phyloP scores from a whole-genome alignment of 1,284 basidiomycete genomes.

The Crucibulum parvulum region DNA sequence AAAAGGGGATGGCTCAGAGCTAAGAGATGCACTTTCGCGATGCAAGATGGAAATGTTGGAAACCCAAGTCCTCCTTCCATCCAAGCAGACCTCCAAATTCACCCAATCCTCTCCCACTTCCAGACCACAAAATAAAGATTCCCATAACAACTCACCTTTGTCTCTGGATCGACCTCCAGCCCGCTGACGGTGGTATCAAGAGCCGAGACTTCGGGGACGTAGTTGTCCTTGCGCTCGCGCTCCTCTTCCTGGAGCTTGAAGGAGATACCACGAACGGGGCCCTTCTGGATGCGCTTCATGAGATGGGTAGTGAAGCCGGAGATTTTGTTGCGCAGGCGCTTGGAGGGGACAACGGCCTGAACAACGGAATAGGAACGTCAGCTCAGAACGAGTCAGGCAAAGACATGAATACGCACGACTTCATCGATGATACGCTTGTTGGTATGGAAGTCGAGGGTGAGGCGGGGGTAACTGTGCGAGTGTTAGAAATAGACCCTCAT shows the following conservation, averaged over 20 bases:
- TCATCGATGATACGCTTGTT: slow-evolving; percentile 99
- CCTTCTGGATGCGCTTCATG: slow-evolving; percentile 99
- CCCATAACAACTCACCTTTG: slow-evolving; percentile 69
- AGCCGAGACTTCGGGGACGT: slow-evolving; percentile 95
- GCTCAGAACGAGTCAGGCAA: no score
- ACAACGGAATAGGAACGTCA: slow-evolving; percentile 5
- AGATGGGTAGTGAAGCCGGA: slow-evolving; percentile 99
- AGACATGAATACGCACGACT: slow-evolving; percentile 71
- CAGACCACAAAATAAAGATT: not conserved
- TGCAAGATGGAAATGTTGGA: not conserved
- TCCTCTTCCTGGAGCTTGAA: slow-evolving; percentile 99
- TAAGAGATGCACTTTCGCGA: not conserved
- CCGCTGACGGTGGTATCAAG: slow-evolving; percentile 81
- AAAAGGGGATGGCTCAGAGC: not conserved
- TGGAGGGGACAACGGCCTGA: slow-evolving; percentile 95
- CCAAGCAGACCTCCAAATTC: not conserved
- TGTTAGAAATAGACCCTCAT: slow-evolving; percentile 12
- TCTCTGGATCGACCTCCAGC: slow-evolving; percentile 90
- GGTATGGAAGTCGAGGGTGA: slow-evolving; percentile 98
- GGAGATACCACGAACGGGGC: slow-evolving; percentile 99
- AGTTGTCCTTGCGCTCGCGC: slow-evolving; percentile 99
- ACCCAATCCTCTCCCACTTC: not conserved
- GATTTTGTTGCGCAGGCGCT: slow-evolving; percentile 99
- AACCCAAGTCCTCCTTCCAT: not conserved
- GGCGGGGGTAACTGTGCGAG: slow-evolving; percentile 82